Evolutionary conservation across 192 early-diverging fungal species (phyloP).

Genomic region (Ambispora gerdemannii): DNA sequence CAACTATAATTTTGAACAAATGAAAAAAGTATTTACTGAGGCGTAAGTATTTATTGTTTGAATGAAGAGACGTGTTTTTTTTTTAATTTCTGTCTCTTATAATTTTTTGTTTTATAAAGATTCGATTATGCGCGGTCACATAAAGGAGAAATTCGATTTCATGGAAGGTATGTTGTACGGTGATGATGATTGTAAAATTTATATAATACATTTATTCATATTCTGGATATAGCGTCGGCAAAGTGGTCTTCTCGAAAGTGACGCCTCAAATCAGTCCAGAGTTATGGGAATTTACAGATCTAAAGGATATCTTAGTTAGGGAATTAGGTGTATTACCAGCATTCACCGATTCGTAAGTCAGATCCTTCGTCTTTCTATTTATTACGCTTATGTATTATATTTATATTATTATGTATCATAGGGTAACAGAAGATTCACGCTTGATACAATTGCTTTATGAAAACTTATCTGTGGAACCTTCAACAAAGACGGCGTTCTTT

Average conservation of each 20-base stretch:
- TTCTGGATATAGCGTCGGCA: constrained; percentile 37
- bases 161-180: constrained; percentile 33
- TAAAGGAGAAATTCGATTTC: constrained; percentile 38
- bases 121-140: constrained; percentile 31
- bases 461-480: background rate
- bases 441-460: background rate
- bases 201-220: background rate
- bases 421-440: background rate
- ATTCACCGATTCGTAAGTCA: constrained; percentile 39
- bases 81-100: background rate
- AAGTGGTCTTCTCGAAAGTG: constrained; percentile 39
- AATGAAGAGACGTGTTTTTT: background rate
- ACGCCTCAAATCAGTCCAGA: constrained; percentile 13
- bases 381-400: background rate
- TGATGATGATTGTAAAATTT: background rate
- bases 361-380: background rate
- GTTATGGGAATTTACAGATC: constrained; percentile 38
- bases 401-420: background rate
- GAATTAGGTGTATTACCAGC: constrained; percentile 29
- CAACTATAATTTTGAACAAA: constrained; percentile 39
- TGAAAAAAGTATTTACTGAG: constrained; percentile 25
- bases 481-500: constrained; percentile 25
- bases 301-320: constrained; percentile 38
- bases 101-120: constrained; percentile 12
- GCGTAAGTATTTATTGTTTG: constrained; percentile 26